Evolutionary conservation across 1,284 basidiomycete species (phyloP).

Genomic region (Malassezia vespertilionis): DNA sequence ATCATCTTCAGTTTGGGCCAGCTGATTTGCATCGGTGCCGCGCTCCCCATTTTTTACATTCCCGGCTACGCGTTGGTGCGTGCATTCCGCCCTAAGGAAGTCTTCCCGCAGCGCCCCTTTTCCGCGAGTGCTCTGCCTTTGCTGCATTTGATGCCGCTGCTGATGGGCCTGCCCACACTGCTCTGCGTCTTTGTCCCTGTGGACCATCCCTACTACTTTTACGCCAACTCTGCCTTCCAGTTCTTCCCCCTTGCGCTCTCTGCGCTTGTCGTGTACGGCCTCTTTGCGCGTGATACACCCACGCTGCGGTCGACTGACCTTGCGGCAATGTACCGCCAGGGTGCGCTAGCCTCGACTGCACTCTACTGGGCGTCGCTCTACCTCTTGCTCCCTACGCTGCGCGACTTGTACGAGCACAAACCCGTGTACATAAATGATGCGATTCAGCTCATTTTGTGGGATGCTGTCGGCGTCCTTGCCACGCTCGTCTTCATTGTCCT

Average conservation of each 20-base stretch:
- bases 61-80: slow-evolving; percentile 9
- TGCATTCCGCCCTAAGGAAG: neutral
- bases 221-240: slow-evolving; percentile 12
- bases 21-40: slow-evolving; percentile 14
- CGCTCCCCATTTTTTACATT: slow-evolving; percentile 12
- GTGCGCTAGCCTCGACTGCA: neutral
- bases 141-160: neutral
- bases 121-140: neutral
- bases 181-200: slow-evolving; percentile 2
- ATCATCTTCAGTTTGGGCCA: slow-evolving; percentile 8
- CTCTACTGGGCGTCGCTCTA: slow-evolving; percentile 9
- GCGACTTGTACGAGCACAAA: neutral
- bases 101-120: slow-evolving; percentile 10
- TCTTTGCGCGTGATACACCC: neutral
- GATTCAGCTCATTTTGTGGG: slow-evolving; percentile 12
- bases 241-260: slow-evolving; percentile 9
- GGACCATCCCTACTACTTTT: slow-evolving; percentile 2
- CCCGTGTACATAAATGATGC: slow-evolving; percentile 5
- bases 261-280: neutral
- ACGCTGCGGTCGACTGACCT: slow-evolving; percentile 6
- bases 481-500: slow-evolving; percentile 6
- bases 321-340: slow-evolving; percentile 4
- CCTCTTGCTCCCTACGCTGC: slow-evolving; percentile 1
- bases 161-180: neutral
- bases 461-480: slow-evolving; percentile 3